Percentiles rank a stretch among this genome's conserved stretches.
Conservation (phyloP, 306 rosid genomes). For the Purshia tridentata region DNA sequence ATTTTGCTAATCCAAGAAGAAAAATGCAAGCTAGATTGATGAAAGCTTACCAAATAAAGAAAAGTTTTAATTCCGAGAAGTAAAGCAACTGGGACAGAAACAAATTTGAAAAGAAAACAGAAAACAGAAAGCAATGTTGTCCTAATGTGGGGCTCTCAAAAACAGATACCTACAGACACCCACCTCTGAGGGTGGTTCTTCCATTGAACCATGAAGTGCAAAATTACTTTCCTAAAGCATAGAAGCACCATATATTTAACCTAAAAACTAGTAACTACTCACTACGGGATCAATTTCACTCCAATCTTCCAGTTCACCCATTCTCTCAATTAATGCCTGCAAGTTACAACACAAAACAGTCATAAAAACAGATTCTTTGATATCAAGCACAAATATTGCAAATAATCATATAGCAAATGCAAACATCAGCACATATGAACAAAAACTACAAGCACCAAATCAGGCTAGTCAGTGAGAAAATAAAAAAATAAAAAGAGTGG, state of each 20-base stretch:
- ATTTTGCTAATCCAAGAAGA: not conserved
- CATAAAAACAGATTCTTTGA: not conserved
- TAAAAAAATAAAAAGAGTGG: too few species aligned
- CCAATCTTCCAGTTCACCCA: constrained; percentile 67
- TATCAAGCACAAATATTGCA: not conserved
- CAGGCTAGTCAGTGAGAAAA: too few species aligned
- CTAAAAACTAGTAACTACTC: constrained; percentile 15
- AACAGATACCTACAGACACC: too few species aligned
- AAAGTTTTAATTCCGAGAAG: too few species aligned
- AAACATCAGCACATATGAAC: too few species aligned
- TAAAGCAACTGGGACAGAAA: too few species aligned
- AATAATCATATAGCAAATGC: not conserved
- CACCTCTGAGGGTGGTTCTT: too few species aligned
- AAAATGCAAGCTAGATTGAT: not conserved
- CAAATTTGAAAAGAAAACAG: too few species aligned
- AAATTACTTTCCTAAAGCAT: not conserved
- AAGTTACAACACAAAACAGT: not conserved
- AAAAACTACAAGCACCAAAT: too few species aligned
- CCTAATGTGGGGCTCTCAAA: too few species aligned
- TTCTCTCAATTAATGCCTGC: constrained; percentile 64
- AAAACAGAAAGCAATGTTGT: too few species aligned
- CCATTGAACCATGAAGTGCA: not conserved
- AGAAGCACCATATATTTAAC: constrained; percentile 7
- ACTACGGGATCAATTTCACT: constrained; percentile 29
- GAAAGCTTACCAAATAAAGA: not conserved